These are phyloP conservation scores for Calonectria hawksworthii DNA, from an alignment of 2,329 filamentous ascomycete species.

Conservation along the genomic window DNA sequence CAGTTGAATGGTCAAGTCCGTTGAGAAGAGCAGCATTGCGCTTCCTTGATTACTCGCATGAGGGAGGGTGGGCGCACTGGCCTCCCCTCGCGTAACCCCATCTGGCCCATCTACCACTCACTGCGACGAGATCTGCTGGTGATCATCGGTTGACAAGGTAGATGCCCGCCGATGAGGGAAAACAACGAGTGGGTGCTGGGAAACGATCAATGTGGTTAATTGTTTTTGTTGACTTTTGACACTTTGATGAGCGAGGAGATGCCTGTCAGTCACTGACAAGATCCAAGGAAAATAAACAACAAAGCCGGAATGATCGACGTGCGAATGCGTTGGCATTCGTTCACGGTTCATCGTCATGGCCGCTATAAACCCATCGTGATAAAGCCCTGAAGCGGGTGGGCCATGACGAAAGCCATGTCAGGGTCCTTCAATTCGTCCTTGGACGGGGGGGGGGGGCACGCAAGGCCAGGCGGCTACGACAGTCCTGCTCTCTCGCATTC, in stretches of 20 bases:
- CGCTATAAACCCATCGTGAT: neutral
- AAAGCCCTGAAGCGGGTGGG: slow-evolving; percentile 5
- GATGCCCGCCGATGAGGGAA: neutral
- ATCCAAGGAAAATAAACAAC: slow-evolving; percentile 30
- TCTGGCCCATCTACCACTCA: neutral
- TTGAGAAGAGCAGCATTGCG: neutral
- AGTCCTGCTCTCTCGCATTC: slow-evolving; percentile 1
- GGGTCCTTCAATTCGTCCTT: slow-evolving; percentile 20
- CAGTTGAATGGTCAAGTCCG: neutral
- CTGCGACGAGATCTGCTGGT: slow-evolving; percentile 2
- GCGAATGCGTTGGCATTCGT: slow-evolving; percentile 37
- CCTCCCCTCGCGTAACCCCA: neutral
- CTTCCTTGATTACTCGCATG: slow-evolving; percentile 12
- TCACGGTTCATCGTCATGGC: slow-evolving; percentile 25
- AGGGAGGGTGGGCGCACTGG: slow-evolving; percentile 2
- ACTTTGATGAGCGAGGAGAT: slow-evolving; percentile 6
- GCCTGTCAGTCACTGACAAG: slow-evolving; percentile 16
- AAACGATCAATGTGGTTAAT: neutral
- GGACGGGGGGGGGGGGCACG: neutral
- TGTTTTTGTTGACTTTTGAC: neutral
- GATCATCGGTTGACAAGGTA: slow-evolving; percentile 3
- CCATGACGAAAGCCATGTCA: slow-evolving; percentile 25
- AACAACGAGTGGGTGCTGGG: slow-evolving; percentile 2
- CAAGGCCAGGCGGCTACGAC: neutral
- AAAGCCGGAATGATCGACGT: slow-evolving; percentile 13